Percentiles rank a stretch among this genome's conserved stretches.
Evolutionary conservation across 2,329 filamentous ascomycete species (phyloP).

Genomic region (Exophiala phaeomuriformis): DNA sequence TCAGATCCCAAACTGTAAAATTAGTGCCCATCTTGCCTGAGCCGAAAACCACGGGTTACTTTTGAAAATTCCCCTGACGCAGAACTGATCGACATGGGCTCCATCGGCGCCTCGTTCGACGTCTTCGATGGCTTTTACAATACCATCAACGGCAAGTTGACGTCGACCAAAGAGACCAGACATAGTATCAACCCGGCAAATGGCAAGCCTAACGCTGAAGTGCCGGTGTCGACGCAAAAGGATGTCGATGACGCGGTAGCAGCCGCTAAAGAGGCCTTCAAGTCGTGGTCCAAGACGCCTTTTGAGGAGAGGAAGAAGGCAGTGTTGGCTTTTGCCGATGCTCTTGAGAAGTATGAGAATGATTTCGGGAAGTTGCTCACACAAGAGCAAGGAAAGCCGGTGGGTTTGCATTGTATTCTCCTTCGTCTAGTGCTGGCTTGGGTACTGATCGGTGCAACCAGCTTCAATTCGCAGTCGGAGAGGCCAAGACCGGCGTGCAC

Average conservation of each 20-base stretch:
- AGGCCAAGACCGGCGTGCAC: conserved; percentile 17
- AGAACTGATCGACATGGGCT: conserved; percentile 12
- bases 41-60: too few species aligned
- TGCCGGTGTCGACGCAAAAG: conserved; percentile 43
- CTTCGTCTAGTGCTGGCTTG: not conserved
- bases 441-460: not conserved
- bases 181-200: conserved; percentile 48
- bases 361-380: conserved; percentile 36
- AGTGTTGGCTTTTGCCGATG: conserved; percentile 32
- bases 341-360: conserved; percentile 32
- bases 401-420: conserved; percentile 10
- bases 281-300: conserved; percentile 39
- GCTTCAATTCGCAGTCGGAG: conserved; percentile 23
- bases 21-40: too few species aligned
- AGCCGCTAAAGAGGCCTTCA: conserved; percentile 43
- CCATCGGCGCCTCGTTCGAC: conserved; percentile 6
- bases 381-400: conserved; percentile 39
- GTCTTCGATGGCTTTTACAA: conserved; percentile 42
- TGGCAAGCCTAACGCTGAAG: conserved; percentile 44
- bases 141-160: conserved; percentile 46
- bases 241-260: conserved; percentile 48
- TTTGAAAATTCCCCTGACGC: conserved; percentile 7
- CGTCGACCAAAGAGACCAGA: conserved; percentile 40
- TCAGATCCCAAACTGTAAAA: too few species aligned
- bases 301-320: conserved; percentile 32